These are phyloP conservation scores for Kodamaea anthophila DNA, from an alignment of 1,139 yeast species.

Conservation along the genomic window DNA sequence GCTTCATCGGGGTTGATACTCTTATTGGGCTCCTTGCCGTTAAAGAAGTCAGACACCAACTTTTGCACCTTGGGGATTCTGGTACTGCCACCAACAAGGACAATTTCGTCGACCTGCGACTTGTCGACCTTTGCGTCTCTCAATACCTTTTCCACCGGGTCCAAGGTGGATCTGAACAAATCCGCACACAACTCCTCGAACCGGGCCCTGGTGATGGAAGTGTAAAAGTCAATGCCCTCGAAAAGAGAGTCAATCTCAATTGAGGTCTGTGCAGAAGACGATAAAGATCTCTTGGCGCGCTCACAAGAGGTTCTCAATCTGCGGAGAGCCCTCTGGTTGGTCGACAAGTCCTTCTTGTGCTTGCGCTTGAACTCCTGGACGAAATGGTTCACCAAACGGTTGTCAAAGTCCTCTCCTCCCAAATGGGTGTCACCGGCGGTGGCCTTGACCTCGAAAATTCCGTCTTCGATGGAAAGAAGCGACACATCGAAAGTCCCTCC, in stretches of 20 bases:
- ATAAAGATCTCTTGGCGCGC: slow-evolving; percentile 86
- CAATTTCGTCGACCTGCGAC: slow-evolving; percentile 77
- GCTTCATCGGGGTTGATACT: slow-evolving; percentile 73
- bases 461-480: slow-evolving; percentile 18
- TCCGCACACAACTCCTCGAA: slow-evolving; percentile 84
- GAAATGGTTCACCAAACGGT: slow-evolving; percentile 73
- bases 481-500: slow-evolving; percentile 48
- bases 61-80: slow-evolving; percentile 93
- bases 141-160: slow-evolving; percentile 82
- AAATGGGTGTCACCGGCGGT: slow-evolving; percentile 24
- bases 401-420: slow-evolving; percentile 58
- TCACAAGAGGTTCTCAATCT: slow-evolving; percentile 89
- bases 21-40: slow-evolving; percentile 88
- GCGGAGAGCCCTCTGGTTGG: slow-evolving; percentile 78
- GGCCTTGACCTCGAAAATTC: slow-evolving; percentile 20
- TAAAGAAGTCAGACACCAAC: slow-evolving; percentile 78
- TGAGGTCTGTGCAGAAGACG: slow-evolving; percentile 81
- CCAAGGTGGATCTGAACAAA: slow-evolving; percentile 77
- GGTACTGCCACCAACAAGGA: slow-evolving; percentile 88
- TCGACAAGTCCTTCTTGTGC: slow-evolving; percentile 67
- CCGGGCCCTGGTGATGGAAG: slow-evolving; percentile 84
- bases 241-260: slow-evolving; percentile 78
- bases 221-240: slow-evolving; percentile 78
- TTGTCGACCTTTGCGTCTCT: slow-evolving; percentile 77
- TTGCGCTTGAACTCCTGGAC: slow-evolving; percentile 81